These are phyloP conservation scores for Penicillium sclerotiorum DNA, from an alignment of 2,329 filamentous ascomycete species.

Conservation along the genomic window DNA sequence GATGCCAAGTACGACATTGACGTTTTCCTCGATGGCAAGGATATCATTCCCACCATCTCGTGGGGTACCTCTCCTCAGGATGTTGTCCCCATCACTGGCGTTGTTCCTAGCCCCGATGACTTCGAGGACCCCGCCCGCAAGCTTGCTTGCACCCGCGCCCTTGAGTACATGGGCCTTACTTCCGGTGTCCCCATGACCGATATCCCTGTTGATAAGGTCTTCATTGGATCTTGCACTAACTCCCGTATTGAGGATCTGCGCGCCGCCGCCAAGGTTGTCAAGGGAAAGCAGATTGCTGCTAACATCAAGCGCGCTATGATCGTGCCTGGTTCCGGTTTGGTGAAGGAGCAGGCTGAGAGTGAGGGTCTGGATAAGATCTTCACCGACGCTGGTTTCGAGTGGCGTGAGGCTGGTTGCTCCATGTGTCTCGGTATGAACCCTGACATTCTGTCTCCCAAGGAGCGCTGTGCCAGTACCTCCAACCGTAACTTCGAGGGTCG, in stretches of 20 bases:
- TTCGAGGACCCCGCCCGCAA: conserved; percentile 82
- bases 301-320: conserved; percentile 96
- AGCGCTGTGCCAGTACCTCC: conserved; percentile 92
- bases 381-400: conserved; percentile 88
- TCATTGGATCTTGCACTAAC: conserved; percentile 98
- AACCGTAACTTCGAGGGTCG: conserved; percentile 98
- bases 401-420: conserved; percentile 96
- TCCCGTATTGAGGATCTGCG: conserved; percentile 94
- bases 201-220: conserved; percentile 91
- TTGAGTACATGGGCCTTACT: conserved; percentile 95
- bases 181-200: conserved; percentile 89
- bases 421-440: conserved; percentile 99
- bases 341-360: conserved; percentile 87
- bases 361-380: conserved; percentile 96
- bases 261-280: conserved; percentile 80
- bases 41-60: conserved; percentile 89
- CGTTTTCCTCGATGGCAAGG: conserved; percentile 86
- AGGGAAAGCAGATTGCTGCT: conserved; percentile 80
- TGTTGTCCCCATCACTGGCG: conserved; percentile 88
- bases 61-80: conserved; percentile 98
- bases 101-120: conserved; percentile 86
- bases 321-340: conserved; percentile 90
- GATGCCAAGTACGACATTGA: conserved; percentile 88
- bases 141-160: conserved; percentile 73
- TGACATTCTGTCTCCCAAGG: conserved; percentile 87